These are phyloP conservation scores for Lantana camara DNA, from an alignment of 257 asterid genomes.

Conservation along the genomic window DNA sequence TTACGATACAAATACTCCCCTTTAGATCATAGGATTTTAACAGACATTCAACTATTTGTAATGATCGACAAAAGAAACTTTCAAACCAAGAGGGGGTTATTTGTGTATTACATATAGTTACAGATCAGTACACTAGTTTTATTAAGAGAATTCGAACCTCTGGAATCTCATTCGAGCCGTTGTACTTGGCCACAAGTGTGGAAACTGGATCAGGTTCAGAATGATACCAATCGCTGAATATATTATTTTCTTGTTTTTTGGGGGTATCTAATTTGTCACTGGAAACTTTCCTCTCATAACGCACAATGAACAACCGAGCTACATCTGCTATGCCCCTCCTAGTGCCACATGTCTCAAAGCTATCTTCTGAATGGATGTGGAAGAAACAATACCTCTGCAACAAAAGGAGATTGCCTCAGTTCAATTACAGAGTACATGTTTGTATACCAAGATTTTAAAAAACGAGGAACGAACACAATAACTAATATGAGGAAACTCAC, in stretches of 20 bases:
- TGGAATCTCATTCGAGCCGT: constrained; percentile 69
- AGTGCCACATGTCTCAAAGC: constrained; percentile 92
- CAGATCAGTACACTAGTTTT: no score
- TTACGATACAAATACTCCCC: no score
- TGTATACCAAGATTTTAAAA: constrained; percentile 8
- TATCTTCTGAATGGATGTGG: constrained; percentile 80
- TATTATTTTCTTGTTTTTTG: constrained; percentile 45
- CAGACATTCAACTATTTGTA: no score
- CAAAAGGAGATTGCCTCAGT: constrained; percentile 28
- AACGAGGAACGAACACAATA: constrained; percentile 1
- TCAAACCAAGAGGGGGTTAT: constrained; percentile 1
- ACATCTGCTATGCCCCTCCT: constrained; percentile 66
- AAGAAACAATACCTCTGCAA: constrained; percentile 90
- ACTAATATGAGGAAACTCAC: constrained; percentile 42
- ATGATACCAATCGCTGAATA: constrained; percentile 58
- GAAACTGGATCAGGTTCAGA: constrained; percentile 82
- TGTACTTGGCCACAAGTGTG: constrained; percentile 89
- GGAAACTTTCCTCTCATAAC: constrained; percentile 63
- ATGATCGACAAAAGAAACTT: no score
- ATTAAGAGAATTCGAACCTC: constrained; percentile 53
- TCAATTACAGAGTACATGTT: constrained; percentile 17
- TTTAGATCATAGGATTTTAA: no score
- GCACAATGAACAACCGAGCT: constrained; percentile 73
- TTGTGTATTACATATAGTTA: no score
- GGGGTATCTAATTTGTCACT: constrained; percentile 39